These are phyloP conservation scores for Colletotrichum plurivorum DNA, from an alignment of 2,329 filamentous ascomycete species.

Conservation along the genomic window DNA sequence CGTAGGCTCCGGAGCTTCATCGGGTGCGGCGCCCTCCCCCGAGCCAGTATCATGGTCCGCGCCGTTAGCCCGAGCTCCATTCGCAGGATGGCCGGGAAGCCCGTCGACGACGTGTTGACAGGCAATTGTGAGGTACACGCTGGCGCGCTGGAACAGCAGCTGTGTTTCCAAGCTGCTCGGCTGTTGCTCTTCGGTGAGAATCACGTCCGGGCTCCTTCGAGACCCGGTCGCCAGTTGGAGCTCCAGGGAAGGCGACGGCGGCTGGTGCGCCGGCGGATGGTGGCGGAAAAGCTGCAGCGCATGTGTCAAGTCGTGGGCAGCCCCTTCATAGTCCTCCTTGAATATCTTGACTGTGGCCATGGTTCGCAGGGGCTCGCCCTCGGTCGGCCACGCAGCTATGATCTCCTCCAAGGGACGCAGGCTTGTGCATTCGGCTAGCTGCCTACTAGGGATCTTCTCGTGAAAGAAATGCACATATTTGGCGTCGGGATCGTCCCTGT, in stretches of 20 bases:
- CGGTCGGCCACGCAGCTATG: slow-evolving; percentile 73
- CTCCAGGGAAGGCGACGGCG: slow-evolving; percentile 60
- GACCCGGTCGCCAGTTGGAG: slow-evolving; percentile 56
- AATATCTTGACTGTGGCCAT: slow-evolving; percentile 82
- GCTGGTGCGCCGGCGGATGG: slow-evolving; percentile 65
- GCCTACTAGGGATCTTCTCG: slow-evolving; percentile 85
- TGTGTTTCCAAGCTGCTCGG: slow-evolving; percentile 83
- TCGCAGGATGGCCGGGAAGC: slow-evolving; percentile 50
- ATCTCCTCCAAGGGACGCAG: slow-evolving; percentile 77
- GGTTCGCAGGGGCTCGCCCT: slow-evolving; percentile 79
- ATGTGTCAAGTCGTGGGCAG: slow-evolving; percentile 77
- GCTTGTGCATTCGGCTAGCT: slow-evolving; percentile 80
- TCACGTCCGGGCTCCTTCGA: slow-evolving; percentile 51
- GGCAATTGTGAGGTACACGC: slow-evolving; percentile 79
- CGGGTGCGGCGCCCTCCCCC: slow-evolving; percentile 22
- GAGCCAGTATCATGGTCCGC: not conserved
- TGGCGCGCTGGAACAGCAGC: slow-evolving; percentile 81
- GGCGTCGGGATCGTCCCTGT: slow-evolving; percentile 77
- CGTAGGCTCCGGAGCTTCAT: slow-evolving; percentile 45
- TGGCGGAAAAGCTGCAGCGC: slow-evolving; percentile 71
- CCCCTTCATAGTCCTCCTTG: slow-evolving; percentile 80
- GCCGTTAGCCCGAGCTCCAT: slow-evolving; percentile 28
- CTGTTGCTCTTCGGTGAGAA: slow-evolving; percentile 64
- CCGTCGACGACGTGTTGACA: slow-evolving; percentile 74
- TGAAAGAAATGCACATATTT: slow-evolving; percentile 95